These are phyloP conservation scores for Heliosperma pusillum DNA, from an alignment of 148 eudicot species.

Conservation along the genomic window DNA sequence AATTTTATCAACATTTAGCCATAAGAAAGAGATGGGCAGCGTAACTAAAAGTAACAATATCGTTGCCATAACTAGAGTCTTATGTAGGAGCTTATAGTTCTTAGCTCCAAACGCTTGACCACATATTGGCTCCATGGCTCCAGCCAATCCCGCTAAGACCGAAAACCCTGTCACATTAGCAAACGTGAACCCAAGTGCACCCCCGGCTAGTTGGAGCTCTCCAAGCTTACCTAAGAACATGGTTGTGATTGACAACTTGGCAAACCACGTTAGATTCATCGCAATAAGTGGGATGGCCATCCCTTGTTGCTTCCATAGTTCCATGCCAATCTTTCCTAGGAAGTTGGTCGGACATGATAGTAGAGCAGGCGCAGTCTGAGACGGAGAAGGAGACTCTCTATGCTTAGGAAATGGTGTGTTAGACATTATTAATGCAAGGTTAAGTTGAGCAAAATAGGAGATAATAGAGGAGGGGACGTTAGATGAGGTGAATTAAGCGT, in stretches of 20 bases:
- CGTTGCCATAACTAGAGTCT: constrained; percentile 66
- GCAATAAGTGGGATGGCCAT: constrained; percentile 52
- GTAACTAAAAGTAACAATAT: constrained; percentile 43
- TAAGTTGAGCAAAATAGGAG: no score
- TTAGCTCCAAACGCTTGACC: constrained; percentile 87
- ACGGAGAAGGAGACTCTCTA: background rate
- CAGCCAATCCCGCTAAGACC: constrained; percentile 60
- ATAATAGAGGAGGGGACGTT: background rate
- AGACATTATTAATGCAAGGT: constrained; percentile 13
- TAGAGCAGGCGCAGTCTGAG: background rate
- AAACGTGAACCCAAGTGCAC: constrained; percentile 67
- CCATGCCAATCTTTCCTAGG: constrained; percentile 21
- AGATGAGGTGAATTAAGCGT: constrained; percentile 23
- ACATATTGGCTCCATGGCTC: constrained; percentile 93
- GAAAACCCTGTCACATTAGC: constrained; percentile 87
- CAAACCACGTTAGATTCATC: constrained; percentile 74
- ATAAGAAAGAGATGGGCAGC: constrained; percentile 56
- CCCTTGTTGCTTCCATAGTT: constrained; percentile 53
- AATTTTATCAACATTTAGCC: constrained; percentile 69
- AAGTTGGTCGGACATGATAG: constrained; percentile 25
- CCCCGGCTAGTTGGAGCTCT: constrained; percentile 69
- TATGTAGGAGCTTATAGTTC: constrained; percentile 72
- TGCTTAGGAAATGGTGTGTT: constrained; percentile 4
- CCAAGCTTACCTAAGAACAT: constrained; percentile 75
- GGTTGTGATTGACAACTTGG: constrained; percentile 64